These are phyloP conservation scores for Eucalyptus polyanthemos DNA, from an alignment of 345 rosid species.

Conservation along the genomic window DNA sequence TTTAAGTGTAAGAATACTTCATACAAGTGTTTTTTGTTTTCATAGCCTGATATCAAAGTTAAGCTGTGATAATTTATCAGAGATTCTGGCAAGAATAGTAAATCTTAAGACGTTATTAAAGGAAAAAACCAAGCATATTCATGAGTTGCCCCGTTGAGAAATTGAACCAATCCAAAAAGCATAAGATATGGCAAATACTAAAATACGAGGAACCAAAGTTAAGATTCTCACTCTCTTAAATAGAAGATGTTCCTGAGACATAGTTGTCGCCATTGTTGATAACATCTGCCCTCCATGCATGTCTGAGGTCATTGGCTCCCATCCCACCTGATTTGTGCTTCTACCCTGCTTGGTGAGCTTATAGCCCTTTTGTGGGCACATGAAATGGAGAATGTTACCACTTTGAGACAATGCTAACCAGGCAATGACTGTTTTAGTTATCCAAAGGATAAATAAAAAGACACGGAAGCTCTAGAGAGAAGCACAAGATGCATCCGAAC, in stretches of 20 bases:
- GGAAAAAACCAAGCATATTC: background rate
- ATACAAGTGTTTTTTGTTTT: background rate
- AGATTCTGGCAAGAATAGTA: background rate
- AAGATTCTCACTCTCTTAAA: slow-evolving; percentile 49
- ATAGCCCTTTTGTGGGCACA: slow-evolving; percentile 41
- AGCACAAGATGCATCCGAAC: background rate
- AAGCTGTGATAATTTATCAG: background rate
- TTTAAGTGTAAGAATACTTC: background rate
- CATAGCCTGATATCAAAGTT: background rate
- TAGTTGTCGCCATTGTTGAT: slow-evolving; percentile 61
- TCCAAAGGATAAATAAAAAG: background rate
- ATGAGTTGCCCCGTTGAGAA: background rate
- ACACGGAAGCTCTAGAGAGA: background rate
- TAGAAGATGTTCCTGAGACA: slow-evolving; percentile 24
- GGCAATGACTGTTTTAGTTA: background rate
- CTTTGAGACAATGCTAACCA: background rate
- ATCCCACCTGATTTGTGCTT: slow-evolving; percentile 57
- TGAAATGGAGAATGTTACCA: background rate
- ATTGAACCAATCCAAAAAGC: background rate
- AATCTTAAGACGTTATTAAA: background rate
- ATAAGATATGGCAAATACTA: background rate
- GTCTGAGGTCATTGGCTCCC: slow-evolving; percentile 47
- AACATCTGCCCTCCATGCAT: slow-evolving; percentile 41
- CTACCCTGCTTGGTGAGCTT: slow-evolving; percentile 78
- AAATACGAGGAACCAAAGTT: background rate